A percentile compares a stretch with the other conserved stretches of the same genome.
phyloP scores from a whole-genome alignment of 2,329 filamentous ascomycete genomes.

The Aspergillus sp. region DNA sequence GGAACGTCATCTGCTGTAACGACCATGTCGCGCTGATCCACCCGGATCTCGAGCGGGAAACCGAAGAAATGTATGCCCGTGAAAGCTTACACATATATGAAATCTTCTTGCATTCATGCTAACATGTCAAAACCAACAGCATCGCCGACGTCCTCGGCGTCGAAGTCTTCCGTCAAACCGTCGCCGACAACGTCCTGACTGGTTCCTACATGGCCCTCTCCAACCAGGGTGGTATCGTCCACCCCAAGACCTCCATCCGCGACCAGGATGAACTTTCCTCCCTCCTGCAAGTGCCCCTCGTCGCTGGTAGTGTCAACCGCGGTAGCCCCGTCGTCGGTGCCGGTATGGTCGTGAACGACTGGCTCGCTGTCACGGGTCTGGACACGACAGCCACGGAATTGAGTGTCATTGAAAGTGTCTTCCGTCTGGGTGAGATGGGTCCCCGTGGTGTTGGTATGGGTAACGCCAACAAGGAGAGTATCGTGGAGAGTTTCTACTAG shows the following conservation, averaged over 20 bases:
- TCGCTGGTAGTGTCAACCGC: conserved; percentile 90
- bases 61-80: conserved; percentile 75
- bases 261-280: conserved; percentile 97
- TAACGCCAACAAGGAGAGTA: conserved; percentile 80
- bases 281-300: conserved; percentile 90
- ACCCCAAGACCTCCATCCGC: conserved; percentile 94
- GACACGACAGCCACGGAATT: conserved; percentile 97
- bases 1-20: conserved; percentile 95
- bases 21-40: conserved; percentile 97
- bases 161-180: conserved; percentile 74
- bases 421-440: conserved; percentile 83
- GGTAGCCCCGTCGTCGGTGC: conserved; percentile 94
- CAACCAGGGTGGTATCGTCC: conserved; percentile 94
- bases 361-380: conserved; percentile 89
- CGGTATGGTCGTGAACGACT: conserved; percentile 96
- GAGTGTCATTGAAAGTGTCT: conserved; percentile 94
- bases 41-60: conserved; percentile 94
- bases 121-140: conserved; percentile 23
- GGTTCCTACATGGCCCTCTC: conserved; percentile 95
- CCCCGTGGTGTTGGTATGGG: conserved; percentile 61
- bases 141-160: conserved; percentile 81
- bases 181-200: conserved; percentile 94
- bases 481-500: conserved; percentile 99
- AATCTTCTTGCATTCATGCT: neutral
- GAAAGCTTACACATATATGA: neutral